Base-by-base conservation (phyloP, 805 yeast species). In the Sungouiozyma ichnusensis region DNA sequence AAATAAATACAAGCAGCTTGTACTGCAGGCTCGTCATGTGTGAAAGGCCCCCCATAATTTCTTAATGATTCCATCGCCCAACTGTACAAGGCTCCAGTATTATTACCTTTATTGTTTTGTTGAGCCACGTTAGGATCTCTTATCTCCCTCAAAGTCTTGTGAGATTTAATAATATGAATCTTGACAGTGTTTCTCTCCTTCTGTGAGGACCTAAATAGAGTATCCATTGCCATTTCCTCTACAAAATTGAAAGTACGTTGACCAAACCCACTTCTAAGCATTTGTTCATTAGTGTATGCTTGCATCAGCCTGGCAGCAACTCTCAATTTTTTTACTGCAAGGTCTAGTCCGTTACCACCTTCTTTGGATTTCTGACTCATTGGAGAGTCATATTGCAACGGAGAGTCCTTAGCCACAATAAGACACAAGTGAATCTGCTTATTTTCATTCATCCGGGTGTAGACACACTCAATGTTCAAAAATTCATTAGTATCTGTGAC, bases 241-340 rank as follows among this genome's bases (percentile, higher is more conserved):
- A 70, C 78, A 48, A 86, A 82, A 46, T 76, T 76, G 62, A 86
- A 86, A 3, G 83, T 70, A 46, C 97, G 67, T 48, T 79, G 74
- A 9, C 95, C 94, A 55, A 85, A 74, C 0, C 92, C 88, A 37
- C 76, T 72, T 33, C 80, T 66, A 41, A 77, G 60, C 94, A 90
- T 85, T 56, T 87, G 95, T 51, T 88, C 97, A 51, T 77, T 79
- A 0, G 97, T 88, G 60, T 74, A 87, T 1, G 95, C 94, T 53
- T 85, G 90, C 94, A 85, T 85, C 61, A 88, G 61, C 51, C 95
- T 71, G 3, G 83, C 94, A 3, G 85, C 95, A 46, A 86, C 75
- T 52, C 92, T 75, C 48, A 90, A 58, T 57, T 85, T 85, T 48
- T 67, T 68, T 16, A 83, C 65, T 1, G 95, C 95, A 4, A 79